Evolutionary conservation across 2,329 filamentous ascomycete species (phyloP).

Genomic region (Mycosphaerelloides madeirae): DNA sequence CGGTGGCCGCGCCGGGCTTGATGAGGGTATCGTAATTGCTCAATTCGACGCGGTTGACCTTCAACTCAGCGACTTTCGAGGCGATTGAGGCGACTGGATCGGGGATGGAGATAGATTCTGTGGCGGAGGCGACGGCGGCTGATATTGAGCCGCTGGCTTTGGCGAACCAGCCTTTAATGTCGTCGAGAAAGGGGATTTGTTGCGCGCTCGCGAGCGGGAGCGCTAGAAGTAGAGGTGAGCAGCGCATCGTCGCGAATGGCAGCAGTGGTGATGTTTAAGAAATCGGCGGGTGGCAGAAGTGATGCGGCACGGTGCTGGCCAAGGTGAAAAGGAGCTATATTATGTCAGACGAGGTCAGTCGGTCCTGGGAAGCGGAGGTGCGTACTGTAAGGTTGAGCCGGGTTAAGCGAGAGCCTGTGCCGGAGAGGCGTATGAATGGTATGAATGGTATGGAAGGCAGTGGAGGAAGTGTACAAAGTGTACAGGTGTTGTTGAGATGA

Average conservation of each 20-base stretch:
- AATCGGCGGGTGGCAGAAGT: no score
- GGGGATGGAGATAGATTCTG: slow-evolving; percentile 37
- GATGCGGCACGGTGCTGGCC: no score
- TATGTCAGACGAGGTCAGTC: no score
- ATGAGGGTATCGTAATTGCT: slow-evolving; percentile 68
- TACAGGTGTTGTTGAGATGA: no score
- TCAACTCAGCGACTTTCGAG: slow-evolving; percentile 41
- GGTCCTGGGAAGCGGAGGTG: no score
- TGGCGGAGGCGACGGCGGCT: slow-evolving; percentile 49
- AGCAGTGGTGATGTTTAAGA: no score
- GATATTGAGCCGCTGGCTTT: slow-evolving; percentile 54
- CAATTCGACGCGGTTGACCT: slow-evolving; percentile 58
- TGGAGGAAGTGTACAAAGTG: no score
- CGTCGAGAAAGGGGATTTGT: slow-evolving; percentile 59
- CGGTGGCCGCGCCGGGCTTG: slow-evolving; percentile 55
- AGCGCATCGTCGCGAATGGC: slow-evolving; percentile 42
- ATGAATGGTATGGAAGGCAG: no score
- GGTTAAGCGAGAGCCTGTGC: no score
- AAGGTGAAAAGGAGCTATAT: no score
- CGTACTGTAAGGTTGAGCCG: no score
- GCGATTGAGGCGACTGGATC: slow-evolving; percentile 44
- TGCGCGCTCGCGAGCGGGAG: slow-evolving; percentile 49
- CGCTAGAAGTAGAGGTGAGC: slow-evolving; percentile 49
- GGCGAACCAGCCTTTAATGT: slow-evolving; percentile 52
- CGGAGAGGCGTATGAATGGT: no score